phyloP scores from a whole-genome alignment of 306 rosid species.

The Geum urbanum region DNA sequence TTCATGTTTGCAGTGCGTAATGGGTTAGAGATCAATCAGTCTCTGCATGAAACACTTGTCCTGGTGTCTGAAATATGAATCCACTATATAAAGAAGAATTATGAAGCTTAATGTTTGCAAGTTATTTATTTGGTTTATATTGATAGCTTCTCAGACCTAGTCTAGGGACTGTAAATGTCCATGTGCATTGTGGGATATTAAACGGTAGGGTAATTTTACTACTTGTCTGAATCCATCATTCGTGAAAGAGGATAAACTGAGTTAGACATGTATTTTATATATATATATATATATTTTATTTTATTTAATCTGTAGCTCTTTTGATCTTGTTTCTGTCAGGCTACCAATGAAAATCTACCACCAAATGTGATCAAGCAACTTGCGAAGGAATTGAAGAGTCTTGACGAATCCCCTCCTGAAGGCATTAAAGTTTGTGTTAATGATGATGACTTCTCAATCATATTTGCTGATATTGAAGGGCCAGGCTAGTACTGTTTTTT shows the following conservation, averaged over 20 bases:
- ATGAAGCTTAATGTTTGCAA: not conserved
- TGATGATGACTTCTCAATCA: slow-evolving; percentile 86
- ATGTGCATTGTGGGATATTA: not conserved
- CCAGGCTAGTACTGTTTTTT: slow-evolving; percentile 57
- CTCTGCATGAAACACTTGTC: not conserved
- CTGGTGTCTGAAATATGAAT: not conserved
- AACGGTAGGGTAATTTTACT: not conserved
- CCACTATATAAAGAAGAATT: not conserved
- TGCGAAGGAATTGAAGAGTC: slow-evolving; percentile 94
- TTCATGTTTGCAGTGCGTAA: not conserved
- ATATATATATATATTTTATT: not conserved
- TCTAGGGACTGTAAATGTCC: not conserved
- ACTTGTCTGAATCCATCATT: not conserved
- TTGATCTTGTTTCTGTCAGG: slow-evolving; percentile 44
- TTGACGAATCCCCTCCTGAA: slow-evolving; percentile 93
- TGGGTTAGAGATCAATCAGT: not conserved
- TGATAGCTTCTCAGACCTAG: not conserved
- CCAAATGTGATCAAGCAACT: slow-evolving; percentile 96
- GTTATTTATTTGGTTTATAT: not conserved
- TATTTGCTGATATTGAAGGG: slow-evolving; percentile 91
- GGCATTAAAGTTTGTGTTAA: slow-evolving; percentile 90
- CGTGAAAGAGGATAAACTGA: not conserved
- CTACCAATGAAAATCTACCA: slow-evolving; percentile 95
- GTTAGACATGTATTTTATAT: not conserved
- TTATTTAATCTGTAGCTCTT: slow-evolving; percentile 1